A percentile compares a stretch with the other conserved stretches of the same genome.
These are phyloP conservation scores for Ceratobasidium sp. DNA, from an alignment of 1,284 basidiomycete species.

Conservation along the genomic window DNA sequence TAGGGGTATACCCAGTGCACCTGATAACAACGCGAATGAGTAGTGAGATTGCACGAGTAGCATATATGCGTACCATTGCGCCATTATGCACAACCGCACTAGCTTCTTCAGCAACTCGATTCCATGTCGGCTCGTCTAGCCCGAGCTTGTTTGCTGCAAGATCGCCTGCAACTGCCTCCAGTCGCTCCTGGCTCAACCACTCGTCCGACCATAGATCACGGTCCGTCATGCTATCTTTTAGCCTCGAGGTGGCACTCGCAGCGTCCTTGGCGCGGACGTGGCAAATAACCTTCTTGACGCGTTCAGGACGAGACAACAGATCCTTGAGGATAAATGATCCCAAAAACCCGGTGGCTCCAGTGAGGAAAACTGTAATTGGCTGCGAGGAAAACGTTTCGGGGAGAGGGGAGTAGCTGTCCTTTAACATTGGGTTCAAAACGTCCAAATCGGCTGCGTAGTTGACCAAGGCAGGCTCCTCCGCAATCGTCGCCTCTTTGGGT, in stretches of 20 bases:
- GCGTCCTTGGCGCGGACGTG: conserved; percentile 79
- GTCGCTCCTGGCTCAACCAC: conserved; percentile 74
- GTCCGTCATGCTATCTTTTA: conserved; percentile 79
- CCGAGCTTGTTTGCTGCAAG: conserved; percentile 81
- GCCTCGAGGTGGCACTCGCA: conserved; percentile 70
- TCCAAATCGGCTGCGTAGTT: conserved; percentile 85
- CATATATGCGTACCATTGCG: conserved; percentile 72
- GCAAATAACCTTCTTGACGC: conserved; percentile 88
- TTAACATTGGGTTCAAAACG: conserved; percentile 64
- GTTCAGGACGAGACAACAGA: conserved; percentile 66
- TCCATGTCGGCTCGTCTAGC: conserved; percentile 71
- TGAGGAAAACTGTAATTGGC: conserved; percentile 85
- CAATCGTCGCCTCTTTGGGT: conserved; percentile 44
- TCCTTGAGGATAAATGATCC: conserved; percentile 92
- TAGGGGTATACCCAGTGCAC: conserved; percentile 99
- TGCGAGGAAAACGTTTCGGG: conserved; percentile 61
- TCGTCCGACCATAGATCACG: conserved; percentile 91
- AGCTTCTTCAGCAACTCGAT: conserved; percentile 70
- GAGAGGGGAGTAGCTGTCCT: conserved; percentile 61
- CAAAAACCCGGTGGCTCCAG: conserved; percentile 96
- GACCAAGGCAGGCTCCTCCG: conserved; percentile 37
- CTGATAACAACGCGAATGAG: conserved; percentile 50
- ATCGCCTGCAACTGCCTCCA: conserved; percentile 92
- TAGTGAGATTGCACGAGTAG: not conserved
- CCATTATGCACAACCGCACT: conserved; percentile 96